Percentiles rank a stretch among this genome's conserved stretches.
These are phyloP conservation scores for Cryptosporidium sp. DNA, from an alignment of 169 alveolate genomes.

Conservation along the genomic window DNA sequence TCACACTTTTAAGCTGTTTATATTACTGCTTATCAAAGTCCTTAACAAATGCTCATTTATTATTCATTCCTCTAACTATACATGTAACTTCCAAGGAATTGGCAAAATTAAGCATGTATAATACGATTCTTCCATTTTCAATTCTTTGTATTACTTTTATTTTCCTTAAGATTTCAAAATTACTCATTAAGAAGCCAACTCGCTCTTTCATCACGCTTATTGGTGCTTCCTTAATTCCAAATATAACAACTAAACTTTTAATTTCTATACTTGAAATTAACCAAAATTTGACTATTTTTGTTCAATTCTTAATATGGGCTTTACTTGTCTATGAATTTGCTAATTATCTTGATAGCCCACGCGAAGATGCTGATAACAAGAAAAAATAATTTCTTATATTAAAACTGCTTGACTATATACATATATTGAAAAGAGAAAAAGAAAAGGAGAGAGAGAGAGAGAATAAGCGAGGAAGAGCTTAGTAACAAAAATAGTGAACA, in stretches of 20 bases:
- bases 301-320: constrained; percentile 24
- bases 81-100: constrained; percentile 21
- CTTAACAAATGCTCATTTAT: background rate
- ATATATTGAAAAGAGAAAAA: background rate
- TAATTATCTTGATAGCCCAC: constrained; percentile 6
- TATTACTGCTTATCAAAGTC: background rate
- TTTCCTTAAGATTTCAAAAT: constrained; percentile 42
- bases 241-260: background rate
- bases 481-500: background rate
- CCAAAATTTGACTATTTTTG: background rate
- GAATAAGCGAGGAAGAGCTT: background rate
- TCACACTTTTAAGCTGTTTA: background rate
- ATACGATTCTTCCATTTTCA: constrained; percentile 39
- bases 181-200: background rate
- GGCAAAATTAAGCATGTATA: background rate
- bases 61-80: constrained; percentile 7
- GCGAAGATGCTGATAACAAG: background rate
- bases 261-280: background rate
- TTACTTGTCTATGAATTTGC: background rate
- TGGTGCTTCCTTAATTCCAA: background rate
- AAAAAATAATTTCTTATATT: background rate
- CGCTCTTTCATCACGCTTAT: constrained; percentile 11
- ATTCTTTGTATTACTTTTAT: constrained; percentile 31
- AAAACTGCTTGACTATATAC: background rate
- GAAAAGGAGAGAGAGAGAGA: no score